phyloP scores from a whole-genome alignment of 345 rosid genomes.

The Hibiscus tridactylites region DNA sequence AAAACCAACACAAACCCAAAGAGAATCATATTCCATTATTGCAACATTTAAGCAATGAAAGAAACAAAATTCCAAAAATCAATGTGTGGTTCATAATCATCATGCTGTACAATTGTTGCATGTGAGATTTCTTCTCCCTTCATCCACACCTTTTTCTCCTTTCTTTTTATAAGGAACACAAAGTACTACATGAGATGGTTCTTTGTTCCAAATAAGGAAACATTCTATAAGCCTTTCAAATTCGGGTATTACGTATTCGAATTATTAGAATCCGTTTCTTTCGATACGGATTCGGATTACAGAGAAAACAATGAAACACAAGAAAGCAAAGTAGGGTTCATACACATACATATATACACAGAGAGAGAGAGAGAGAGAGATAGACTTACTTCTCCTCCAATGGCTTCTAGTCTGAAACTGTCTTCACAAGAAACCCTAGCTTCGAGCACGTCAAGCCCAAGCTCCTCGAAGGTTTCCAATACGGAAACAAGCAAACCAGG shows the following conservation, averaged over 20 bases:
- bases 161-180: no score
- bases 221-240: not conserved
- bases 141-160: not conserved
- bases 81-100: slow-evolving; percentile 11
- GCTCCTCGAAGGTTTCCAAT: slow-evolving; percentile 51
- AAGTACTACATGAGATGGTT: not conserved
- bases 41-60: not conserved
- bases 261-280: not conserved
- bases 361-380: no score
- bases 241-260: not conserved
- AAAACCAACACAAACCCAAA: not conserved
- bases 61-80: slow-evolving; percentile 4
- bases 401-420: slow-evolving; percentile 45
- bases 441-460: slow-evolving; percentile 50
- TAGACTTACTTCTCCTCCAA: slow-evolving; percentile 47
- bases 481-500: slow-evolving; percentile 51
- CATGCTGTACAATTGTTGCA: slow-evolving; percentile 10
- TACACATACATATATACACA: not conserved
- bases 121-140: not conserved
- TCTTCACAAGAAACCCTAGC: slow-evolving; percentile 59
- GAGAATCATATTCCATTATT: slow-evolving; percentile 4
- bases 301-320: not conserved
- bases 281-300: not conserved
- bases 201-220: not conserved
- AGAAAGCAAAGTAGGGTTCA: not conserved